Base-by-base conservation (phyloP, 169 alveolate species). In the Cardiosporidium cionae region DNA sequence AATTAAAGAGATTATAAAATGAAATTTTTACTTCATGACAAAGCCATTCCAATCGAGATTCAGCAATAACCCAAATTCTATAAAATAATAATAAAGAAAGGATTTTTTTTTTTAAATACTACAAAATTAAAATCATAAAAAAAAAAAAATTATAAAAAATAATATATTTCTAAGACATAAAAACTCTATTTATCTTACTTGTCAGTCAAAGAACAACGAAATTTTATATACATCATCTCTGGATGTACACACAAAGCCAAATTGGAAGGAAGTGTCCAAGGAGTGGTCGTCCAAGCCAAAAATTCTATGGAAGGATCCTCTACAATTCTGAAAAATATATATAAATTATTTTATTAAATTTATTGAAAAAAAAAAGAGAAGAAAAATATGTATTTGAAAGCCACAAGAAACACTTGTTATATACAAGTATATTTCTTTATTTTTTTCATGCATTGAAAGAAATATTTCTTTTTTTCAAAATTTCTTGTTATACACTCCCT, bases 221-320 rank as follows among this genome's bases (percentile, higher is more conserved):
- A 74, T 68, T 91, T 89, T 7, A 94, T 87, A 84, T 97, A 97
- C 1, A 78, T 91, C 52, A 94, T 86, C 31, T 86, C 90, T 28
- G 97, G 97, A 86, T 96, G 89, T 32, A 94, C 96, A 44, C 98
- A 95, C 32, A 95, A 82, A 62, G 97, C 98, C 65, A 95, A 79
- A 84, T 97, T 97, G 31, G 98, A 86, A 0, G 99, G 99, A n/a
- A 97, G 91, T 0, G 99, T 97, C 99, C 99, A 97, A 2, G 99
- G 99, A 0, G 99, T 97, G 9, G 99, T 97, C 36, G 99, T 97
- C 99, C 99, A 97, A 35, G 78, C 78, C 35, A 78, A 69, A 31
- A 74, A 74, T 23, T 65, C 74, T 16, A 65, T 16, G 0, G 74
- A 34, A n/a, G n/a, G n/a, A n/a, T n/a, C n/a, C n/a, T n/a, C n/a